phyloP scores from a whole-genome alignment of 495 filamentous ascomycete species.

The Hypoxylon rickii region DNA sequence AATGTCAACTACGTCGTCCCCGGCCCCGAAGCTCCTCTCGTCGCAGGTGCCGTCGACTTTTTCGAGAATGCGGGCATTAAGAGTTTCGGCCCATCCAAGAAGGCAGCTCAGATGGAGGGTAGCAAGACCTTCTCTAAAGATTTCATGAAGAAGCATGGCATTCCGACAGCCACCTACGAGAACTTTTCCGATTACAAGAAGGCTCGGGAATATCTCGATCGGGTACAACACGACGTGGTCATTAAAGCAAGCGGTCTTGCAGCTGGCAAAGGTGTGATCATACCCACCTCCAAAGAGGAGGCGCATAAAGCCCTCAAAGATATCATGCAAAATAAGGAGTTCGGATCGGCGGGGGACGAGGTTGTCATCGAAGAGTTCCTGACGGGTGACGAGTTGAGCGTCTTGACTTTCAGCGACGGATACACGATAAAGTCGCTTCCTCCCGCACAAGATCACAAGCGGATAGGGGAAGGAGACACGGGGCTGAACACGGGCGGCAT shows the following conservation, averaged over 20 bases:
- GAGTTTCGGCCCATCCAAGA: conserved; percentile 85
- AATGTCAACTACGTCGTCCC: conserved; percentile 84
- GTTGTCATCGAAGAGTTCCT: conserved; percentile 97
- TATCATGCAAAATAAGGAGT: conserved; percentile 89
- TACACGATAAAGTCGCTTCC: conserved; percentile 83
- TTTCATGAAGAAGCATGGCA: conserved; percentile 90
- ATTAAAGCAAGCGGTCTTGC: conserved; percentile 89
- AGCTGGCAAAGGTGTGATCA: conserved; percentile 90
- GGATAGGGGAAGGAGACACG: conserved; percentile 85
- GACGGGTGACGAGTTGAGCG: conserved; percentile 88
- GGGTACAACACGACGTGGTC: conserved; percentile 74
- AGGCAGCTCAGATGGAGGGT: conserved; percentile 89
- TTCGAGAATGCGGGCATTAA: conserved; percentile 79
- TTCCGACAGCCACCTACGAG: conserved; percentile 87
- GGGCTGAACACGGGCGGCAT: conserved; percentile 97
- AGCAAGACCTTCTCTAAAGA: conserved; percentile 97
- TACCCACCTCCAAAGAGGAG: conserved; percentile 79
- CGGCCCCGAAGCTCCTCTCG: conserved; percentile 92
- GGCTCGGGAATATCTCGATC: conserved; percentile 76
- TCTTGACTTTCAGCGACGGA: conserved; percentile 90
- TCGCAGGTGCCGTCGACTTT: conserved; percentile 83
- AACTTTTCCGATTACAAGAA: conserved; percentile 84
- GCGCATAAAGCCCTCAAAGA: conserved; percentile 79
- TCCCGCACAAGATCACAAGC: conserved; percentile 95
- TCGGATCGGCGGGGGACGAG: conserved; percentile 85